Percentiles rank a stretch among this genome's conserved stretches.
Conservation (phyloP, 1,139 yeast species). For the Yamadazyma sp. region DNA sequence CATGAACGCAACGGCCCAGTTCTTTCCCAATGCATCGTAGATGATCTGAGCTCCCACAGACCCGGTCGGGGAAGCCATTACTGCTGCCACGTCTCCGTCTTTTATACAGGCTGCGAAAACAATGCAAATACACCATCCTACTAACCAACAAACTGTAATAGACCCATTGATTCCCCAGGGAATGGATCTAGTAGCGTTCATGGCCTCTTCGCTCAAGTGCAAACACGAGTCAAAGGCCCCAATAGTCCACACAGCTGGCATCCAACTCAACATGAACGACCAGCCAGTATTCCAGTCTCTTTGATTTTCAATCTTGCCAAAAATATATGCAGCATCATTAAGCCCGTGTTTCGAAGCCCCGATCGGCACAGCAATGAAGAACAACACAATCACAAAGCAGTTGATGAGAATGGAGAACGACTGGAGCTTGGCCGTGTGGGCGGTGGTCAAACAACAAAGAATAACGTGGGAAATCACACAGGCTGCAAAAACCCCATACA, state of each 20-base stretch:
- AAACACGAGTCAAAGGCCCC: conserved; percentile 72
- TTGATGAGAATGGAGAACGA: conserved; percentile 58
- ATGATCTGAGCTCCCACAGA: conserved; percentile 66
- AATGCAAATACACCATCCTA: conserved; percentile 60
- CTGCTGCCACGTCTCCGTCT: conserved; percentile 43
- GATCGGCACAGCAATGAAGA: conserved; percentile 65
- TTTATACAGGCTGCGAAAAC: conserved; percentile 57
- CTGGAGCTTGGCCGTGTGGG: conserved; percentile 57
- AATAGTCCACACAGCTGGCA: conserved; percentile 68
- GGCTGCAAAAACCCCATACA: conserved; percentile 40
- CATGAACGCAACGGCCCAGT: conserved; percentile 71
- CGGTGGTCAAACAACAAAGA: conserved; percentile 32
- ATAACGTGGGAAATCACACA: conserved; percentile 25
- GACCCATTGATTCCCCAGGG: conserved; percentile 57
- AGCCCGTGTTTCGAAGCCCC: conserved; percentile 39
- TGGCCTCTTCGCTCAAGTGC: conserved; percentile 73
- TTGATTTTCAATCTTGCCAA: conserved; percentile 53
- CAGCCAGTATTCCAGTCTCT: conserved; percentile 68
- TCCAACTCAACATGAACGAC: conserved; percentile 59
- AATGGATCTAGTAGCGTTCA: conserved; percentile 61
- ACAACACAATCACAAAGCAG: conserved; percentile 52
- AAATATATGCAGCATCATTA: conserved; percentile 47
- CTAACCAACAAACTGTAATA: conserved; percentile 57
- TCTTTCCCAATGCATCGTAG: conserved; percentile 63
- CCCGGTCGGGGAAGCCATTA: conserved; percentile 48